phyloP scores from a whole-genome alignment of 805 yeast genomes.

The Metschnikowia borealis region DNA sequence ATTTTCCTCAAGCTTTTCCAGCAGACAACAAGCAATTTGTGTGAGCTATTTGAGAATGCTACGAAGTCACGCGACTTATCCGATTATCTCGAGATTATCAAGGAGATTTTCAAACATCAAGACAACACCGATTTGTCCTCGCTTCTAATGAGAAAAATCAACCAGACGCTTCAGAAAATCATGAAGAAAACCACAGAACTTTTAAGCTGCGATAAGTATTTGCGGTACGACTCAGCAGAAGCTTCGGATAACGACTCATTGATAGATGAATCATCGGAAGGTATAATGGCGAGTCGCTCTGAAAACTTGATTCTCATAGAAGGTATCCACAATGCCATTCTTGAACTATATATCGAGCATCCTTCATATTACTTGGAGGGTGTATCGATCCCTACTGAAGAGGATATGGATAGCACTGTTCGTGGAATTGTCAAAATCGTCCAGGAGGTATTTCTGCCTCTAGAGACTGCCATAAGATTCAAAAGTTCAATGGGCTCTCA shows the following conservation, averaged over 20 bases:
- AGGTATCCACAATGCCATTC: background rate
- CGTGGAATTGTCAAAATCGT: slow-evolving; percentile 17
- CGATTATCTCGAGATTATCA: slow-evolving; percentile 27
- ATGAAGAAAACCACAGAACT: slow-evolving; percentile 6
- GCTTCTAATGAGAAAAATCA: slow-evolving; percentile 22
- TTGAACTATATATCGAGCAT: slow-evolving; percentile 1
- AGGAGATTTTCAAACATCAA: slow-evolving; percentile 27
- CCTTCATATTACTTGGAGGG: background rate
- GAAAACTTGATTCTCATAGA: background rate
- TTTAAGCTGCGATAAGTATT: background rate
- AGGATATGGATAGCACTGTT: slow-evolving; percentile 3
- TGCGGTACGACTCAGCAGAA: background rate
- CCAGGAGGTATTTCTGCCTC: slow-evolving; percentile 25
- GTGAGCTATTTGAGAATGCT: background rate
- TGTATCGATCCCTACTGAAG: background rate
- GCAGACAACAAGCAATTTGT: slow-evolving; percentile 7
- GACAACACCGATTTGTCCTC: slow-evolving; percentile 20
- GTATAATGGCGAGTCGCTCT: background rate
- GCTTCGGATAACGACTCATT: background rate
- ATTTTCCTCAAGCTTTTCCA: slow-evolving; percentile 22
- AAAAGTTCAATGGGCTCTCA: slow-evolving; percentile 6
- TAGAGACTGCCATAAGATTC: slow-evolving; percentile 23
- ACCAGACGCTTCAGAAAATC: slow-evolving; percentile 19
- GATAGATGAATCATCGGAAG: background rate
- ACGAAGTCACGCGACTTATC: slow-evolving; percentile 7